Conservation (phyloP, 352 stramenopile species). For the Thalassiosira hispida region DNA sequence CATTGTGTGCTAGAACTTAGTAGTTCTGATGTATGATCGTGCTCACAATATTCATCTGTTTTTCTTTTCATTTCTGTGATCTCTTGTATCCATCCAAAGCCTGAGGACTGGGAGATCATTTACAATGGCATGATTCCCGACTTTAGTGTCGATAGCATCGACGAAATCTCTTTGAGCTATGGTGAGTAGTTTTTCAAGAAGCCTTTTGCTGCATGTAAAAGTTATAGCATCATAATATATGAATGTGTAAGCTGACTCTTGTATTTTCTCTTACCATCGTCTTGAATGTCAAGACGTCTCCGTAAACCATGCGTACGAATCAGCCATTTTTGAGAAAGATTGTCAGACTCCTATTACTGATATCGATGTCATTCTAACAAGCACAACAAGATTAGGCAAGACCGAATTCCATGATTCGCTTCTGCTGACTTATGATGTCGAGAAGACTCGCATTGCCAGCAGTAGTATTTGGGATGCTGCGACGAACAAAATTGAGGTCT, state of each 20-base stretch:
- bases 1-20: too few species aligned
- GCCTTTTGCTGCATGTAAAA: too few species aligned
- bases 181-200: too few species aligned
- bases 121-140: background rate
- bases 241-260: too few species aligned
- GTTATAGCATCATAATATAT: too few species aligned
- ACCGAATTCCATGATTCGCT: background rate
- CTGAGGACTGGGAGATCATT: background rate
- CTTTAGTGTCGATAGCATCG: background rate
- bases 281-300: background rate
- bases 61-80: too few species aligned
- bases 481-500: constrained; percentile 7
- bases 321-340: background rate
- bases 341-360: constrained; percentile 2
- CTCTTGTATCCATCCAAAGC: background rate
- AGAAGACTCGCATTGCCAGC: background rate
- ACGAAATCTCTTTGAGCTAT: background rate
- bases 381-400: background rate
- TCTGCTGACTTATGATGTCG: background rate
- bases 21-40: too few species aligned
- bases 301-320: background rate
- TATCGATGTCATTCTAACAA: background rate
- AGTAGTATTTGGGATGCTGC: constrained; percentile 6
- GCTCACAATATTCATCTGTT: too few species aligned
- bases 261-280: too few species aligned